phyloP scores from a whole-genome alignment of 2,329 filamentous ascomycete species.

The Domatiomyces catenatus region DNA sequence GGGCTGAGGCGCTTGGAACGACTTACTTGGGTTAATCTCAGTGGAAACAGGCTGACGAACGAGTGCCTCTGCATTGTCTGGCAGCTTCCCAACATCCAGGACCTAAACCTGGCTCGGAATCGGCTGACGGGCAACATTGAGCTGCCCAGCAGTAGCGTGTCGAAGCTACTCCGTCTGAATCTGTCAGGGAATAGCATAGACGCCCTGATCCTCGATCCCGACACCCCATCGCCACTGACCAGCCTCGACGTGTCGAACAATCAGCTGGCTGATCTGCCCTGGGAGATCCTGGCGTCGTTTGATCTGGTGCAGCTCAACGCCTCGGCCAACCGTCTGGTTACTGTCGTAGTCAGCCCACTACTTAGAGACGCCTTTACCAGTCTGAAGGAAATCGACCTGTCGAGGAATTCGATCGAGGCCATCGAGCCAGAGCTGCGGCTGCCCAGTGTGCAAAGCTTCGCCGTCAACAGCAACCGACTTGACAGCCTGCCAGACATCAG shows the following conservation, averaged over 20 bases:
- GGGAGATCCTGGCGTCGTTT: slow-evolving; percentile 5
- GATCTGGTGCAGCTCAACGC: slow-evolving; percentile 49
- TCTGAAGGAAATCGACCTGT: slow-evolving; percentile 65
- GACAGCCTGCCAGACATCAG: slow-evolving; percentile 55
- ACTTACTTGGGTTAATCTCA: slow-evolving; percentile 70
- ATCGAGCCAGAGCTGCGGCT: slow-evolving; percentile 43
- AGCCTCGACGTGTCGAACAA: slow-evolving; percentile 66
- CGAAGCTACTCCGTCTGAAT: slow-evolving; percentile 63
- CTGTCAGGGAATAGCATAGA: slow-evolving; percentile 66
- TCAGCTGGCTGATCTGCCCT: slow-evolving; percentile 54
- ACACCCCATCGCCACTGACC: slow-evolving; percentile 48
- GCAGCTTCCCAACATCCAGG: slow-evolving; percentile 56
- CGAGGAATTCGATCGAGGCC: slow-evolving; percentile 54
- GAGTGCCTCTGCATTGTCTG: slow-evolving; percentile 56
- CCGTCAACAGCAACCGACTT: slow-evolving; percentile 68
- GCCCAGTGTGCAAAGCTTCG: slow-evolving; percentile 57
- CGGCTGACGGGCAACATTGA: slow-evolving; percentile 54
- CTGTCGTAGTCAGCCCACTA: background rate
- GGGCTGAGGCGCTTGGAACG: slow-evolving; percentile 59
- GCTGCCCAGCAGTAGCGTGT: slow-evolving; percentile 46
- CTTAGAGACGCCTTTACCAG: slow-evolving; percentile 43
- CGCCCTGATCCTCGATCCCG: slow-evolving; percentile 47
- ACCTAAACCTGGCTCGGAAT: slow-evolving; percentile 71
- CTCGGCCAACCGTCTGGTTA: slow-evolving; percentile 56
- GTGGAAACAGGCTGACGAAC: slow-evolving; percentile 65